Evolutionary conservation across 164 flowering plant genomes (phyloP), one percentile per base, ranked within the genome.

Genomic region (Aristolochia fimbriata): DNA sequence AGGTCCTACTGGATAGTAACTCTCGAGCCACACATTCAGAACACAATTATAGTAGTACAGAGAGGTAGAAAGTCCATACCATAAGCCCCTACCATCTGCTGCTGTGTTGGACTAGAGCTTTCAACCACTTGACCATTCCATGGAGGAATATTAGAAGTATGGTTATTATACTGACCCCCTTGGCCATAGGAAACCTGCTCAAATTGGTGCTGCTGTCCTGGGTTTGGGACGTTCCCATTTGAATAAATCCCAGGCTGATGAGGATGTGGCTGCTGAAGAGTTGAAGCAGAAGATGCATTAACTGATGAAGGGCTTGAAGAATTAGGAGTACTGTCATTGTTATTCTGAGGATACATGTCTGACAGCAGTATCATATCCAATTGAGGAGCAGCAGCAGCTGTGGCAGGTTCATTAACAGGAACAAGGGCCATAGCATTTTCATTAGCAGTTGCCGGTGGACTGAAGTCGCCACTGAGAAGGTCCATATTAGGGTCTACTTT

Each of bases 401-500:
- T 41, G 31, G 89, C 68, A 22, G 81, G 76, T 57, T 75, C 80
- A 31, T 78, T 79, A 22, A 81, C 73, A 46, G 99, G 86, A 76
- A 93, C 97, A 65, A 93, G 82, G 55, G 97, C 97, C 60, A 88
- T 63, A 15, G 84, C 65, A 74, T 65, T 75, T 4, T 78, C 80
- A 52, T 52, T 23, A 23, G 30, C 27, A 52, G 81, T 79, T 12
- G 73, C 74, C 17, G 91, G 84, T 60, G 91, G 78, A 68, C 67
- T 73, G 65, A 76, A 84, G 71, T 80, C 98, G 57, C 96, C 96
- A 60, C 99, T 86, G 47, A 90, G 81, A 62, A 94, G 87, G 69
- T 88, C 97, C 51, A 82, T 74, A 63, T 77, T 85, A 15, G 91
- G 83, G 61, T 74, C 74, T 51, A 69, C 71, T 58, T 66, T 78